phyloP scores from a whole-genome alignment of 2,329 filamentous ascomycete species.

The Exophiala xenobiotica region DNA sequence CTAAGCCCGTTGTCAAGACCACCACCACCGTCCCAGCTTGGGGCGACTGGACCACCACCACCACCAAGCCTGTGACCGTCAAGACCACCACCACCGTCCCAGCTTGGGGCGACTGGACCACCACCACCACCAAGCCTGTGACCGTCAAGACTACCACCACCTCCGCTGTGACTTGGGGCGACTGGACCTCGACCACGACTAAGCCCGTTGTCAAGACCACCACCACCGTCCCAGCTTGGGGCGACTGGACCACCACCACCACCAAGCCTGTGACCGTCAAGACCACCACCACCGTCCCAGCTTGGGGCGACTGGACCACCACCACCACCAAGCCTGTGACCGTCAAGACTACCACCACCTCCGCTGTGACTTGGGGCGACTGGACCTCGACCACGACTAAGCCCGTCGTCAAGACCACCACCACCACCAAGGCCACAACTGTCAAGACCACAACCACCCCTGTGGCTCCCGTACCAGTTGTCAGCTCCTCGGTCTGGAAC shows the following conservation, averaged over 20 bases:
- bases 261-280: not conserved
- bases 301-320: not conserved
- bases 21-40: conserved; percentile 4
- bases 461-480: not conserved
- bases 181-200: conserved; percentile 1
- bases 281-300: not conserved
- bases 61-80: conserved; percentile 5
- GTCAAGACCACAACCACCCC: conserved; percentile 1
- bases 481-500: not conserved
- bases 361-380: not conserved
- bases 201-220: not conserved
- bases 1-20: not conserved
- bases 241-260: conserved; percentile 2
- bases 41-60: conserved; percentile 7
- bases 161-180: not conserved
- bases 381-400: too few relatives aligned
- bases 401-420: not conserved
- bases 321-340: not conserved
- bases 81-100: conserved; percentile 1
- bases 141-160: not conserved
- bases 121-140: conserved; percentile 2
- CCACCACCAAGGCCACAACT: not conserved
- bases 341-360: conserved; percentile 2
- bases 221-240: not conserved
- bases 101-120: conserved; percentile 7